Base-by-base conservation (phyloP, 768 basidiomycete species). In the Phylloporus rhodoxanthus region DNA sequence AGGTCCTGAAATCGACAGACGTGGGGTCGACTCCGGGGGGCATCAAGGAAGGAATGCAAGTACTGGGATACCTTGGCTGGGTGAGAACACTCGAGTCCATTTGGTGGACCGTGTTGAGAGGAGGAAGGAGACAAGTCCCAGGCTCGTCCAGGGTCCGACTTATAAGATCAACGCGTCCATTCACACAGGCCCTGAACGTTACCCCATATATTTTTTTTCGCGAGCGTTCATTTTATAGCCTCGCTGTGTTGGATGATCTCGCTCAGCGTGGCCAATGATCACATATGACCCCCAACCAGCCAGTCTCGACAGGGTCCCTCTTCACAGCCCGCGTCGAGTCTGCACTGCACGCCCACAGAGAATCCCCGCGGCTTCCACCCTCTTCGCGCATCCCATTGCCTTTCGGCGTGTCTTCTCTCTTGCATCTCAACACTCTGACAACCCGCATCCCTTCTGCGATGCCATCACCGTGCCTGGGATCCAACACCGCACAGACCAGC, bases 1-100 rank as follows among this genome's bases (percentile, higher is more conserved):
- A 90, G 36, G 86, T 83, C 61, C 85, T 81, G 64, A 87, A 85
- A 76, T 88, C 85, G 67, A 84, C 82, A 57, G 79, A 71, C 33
- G 60, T 47, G 57, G 84, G 82, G 73, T 87, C 86, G 65, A 78
- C 71, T 50, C 72, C 74, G 59, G 72, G 75, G 55, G 72, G 75
- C 63, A 74, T 67, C 66, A 75, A 70, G 56, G 71, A 71, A 58
- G 75, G 72, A 64, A 74, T 70, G 64, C 70, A 73, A 57, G 73
- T 70, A 57, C 56, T 62, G 53, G 60, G 58, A 53, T 69, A 67
- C 61, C 66, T 67, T 63, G 58, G 52, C 26, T 62, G 57, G 6
- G 50, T 43, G 8, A 54, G 11, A 37, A 40, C 34, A 33, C 50
- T 57, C 11, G 56, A 56, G 56, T 65, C 61, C 67, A 70, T 71